These are phyloP conservation scores for Solanum chaucha DNA, from an alignment of 257 asterid species.

Conservation along the genomic window DNA sequence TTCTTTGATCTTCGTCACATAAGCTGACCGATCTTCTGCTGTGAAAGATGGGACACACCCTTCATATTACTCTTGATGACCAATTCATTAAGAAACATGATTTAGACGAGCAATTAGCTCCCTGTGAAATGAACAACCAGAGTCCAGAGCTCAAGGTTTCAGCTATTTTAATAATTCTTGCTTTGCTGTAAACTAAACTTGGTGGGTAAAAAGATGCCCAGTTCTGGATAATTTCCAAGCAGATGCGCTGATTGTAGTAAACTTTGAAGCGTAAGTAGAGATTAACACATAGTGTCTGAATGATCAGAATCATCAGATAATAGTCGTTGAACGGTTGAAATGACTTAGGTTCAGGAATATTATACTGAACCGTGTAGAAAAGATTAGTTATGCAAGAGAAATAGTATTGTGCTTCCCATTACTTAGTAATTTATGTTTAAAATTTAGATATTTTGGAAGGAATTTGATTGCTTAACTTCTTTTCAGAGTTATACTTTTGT, in stretches of 20 bases:
- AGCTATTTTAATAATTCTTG: not conserved
- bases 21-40: not conserved
- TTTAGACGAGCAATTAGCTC: not conserved
- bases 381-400: not conserved
- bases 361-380: not conserved
- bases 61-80: not conserved
- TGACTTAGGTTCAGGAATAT: not conserved
- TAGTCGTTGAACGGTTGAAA: not conserved
- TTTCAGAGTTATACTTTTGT: not conserved
- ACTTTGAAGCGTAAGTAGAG: not conserved
- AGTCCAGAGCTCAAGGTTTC: not conserved
- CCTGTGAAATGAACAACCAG: not conserved
- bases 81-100: not conserved
- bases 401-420: not conserved
- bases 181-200: not conserved
- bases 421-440: not conserved
- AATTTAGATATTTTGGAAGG: not conserved
- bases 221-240: not conserved
- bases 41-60: not conserved
- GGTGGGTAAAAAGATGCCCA: not conserved
- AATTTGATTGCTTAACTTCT: not conserved
- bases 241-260: not conserved
- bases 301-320: not conserved
- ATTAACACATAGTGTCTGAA: not conserved
- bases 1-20: not conserved